A percentile compares a stretch with the other conserved stretches of the same genome.
Conservation (phyloP, 352 stramenopile genomes). For the Phytopythium mirpurense region DNA sequence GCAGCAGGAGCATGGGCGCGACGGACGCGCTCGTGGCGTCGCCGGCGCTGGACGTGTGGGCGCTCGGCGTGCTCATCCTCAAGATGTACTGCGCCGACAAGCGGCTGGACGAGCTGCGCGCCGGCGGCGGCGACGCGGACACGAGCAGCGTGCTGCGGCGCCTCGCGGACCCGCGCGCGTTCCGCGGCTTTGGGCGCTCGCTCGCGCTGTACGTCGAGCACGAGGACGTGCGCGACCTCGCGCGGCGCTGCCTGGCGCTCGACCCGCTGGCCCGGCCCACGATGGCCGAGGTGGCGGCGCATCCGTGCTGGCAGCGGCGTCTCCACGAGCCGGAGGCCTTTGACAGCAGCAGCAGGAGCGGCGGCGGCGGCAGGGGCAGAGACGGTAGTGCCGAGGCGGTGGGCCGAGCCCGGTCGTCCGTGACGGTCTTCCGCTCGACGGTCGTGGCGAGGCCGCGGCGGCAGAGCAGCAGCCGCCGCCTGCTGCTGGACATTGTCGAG, state of each 20-base stretch:
- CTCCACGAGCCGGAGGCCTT: too few species aligned
- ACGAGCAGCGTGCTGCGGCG: constrained; percentile 20
- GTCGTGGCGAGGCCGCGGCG: constrained; percentile 1
- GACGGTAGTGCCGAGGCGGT: background rate
- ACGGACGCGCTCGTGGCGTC: constrained; percentile 16
- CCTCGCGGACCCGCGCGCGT: constrained; percentile 14
- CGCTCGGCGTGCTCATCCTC: constrained; percentile 48
- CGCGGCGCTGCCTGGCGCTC: constrained; percentile 33
- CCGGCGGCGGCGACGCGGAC: background rate
- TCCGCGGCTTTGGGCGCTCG: constrained; percentile 42
- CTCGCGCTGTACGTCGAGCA: constrained; percentile 42
- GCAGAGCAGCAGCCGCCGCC: background rate
- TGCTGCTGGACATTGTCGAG: background rate
- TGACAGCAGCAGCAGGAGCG: background rate
- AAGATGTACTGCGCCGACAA: constrained; percentile 45
- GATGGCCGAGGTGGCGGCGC: constrained; percentile 26
- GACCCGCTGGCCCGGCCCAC: constrained; percentile 32
- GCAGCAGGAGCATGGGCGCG: background rate
- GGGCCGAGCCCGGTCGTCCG: background rate
- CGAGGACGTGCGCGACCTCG: constrained; percentile 35
- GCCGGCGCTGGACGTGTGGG: constrained; percentile 49
- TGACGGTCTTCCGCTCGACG: constrained; percentile 3
- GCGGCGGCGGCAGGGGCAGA: background rate
- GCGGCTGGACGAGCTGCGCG: constrained; percentile 43
- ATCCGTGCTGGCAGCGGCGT: constrained; percentile 23